A percentile compares a stretch with the other conserved stretches of the same genome.
Conservation (phyloP, 169 alveolate genomes). For the Besnoitia besnoiti region DNA sequence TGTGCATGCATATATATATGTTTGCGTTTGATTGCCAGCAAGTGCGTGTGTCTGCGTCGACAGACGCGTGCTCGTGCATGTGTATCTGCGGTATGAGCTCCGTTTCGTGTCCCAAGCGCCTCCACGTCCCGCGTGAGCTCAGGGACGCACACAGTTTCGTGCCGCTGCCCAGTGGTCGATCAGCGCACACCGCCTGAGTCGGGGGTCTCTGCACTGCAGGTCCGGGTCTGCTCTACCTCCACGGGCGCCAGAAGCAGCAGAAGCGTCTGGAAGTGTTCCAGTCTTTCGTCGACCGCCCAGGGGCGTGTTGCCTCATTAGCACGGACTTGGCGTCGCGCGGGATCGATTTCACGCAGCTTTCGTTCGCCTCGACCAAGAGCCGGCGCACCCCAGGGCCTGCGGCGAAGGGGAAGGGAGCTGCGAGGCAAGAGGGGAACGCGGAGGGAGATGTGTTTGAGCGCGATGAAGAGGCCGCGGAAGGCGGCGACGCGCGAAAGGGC, state of each 20-base stretch:
- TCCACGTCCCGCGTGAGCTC: too few relatives aligned
- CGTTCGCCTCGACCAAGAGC: not conserved
- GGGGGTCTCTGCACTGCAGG: constrained; percentile 56
- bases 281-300: constrained; percentile 92
- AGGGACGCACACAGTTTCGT: too few relatives aligned
- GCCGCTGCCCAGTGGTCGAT: too few relatives aligned
- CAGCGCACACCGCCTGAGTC: too few relatives aligned
- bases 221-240: constrained; percentile 84
- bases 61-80: not conserved
- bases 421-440: not conserved
- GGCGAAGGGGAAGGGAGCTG: not conserved
- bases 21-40: not conserved
- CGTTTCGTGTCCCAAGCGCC: too few relatives aligned
- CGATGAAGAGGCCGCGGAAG: not conserved
- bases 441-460: not conserved
- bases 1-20: not conserved
- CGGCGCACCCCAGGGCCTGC: not conserved
- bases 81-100: too few relatives aligned
- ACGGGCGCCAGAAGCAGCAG: constrained; percentile 95
- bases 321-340: constrained; percentile 97
- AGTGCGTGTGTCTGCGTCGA: not conserved
- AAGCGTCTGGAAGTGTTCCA: constrained; percentile 93
- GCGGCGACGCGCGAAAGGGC: not conserved
- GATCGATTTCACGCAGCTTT: constrained; percentile 91
- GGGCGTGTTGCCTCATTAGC: constrained; percentile 82